A percentile compares a stretch with the other conserved stretches of the same genome.
Evolutionary conservation across 148 eudicot species (phyloP).

Genomic region (Arctostaphylos glauca): DNA sequence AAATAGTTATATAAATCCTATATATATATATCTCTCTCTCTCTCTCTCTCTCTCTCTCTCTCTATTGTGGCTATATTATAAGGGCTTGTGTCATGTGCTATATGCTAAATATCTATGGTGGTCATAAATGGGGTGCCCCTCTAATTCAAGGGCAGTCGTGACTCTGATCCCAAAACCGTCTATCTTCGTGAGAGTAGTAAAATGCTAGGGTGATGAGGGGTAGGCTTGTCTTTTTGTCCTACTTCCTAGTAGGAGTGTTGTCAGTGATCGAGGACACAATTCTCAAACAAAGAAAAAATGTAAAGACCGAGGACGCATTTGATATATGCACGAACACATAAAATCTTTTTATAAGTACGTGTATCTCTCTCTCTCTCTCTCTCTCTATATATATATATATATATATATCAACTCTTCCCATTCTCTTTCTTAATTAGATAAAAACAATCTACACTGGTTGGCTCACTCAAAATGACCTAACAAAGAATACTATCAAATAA

Average conservation of each 20-base stretch:
- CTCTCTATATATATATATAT: not conserved
- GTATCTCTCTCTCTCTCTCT: too few relatives aligned
- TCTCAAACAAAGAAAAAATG: too few relatives aligned
- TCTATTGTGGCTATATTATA: too few relatives aligned
- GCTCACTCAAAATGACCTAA: not conserved
- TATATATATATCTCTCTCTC: too few relatives aligned
- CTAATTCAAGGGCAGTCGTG: constrained; percentile 24
- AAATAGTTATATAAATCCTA: too few relatives aligned
- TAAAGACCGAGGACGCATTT: not conserved
- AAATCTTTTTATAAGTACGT: too few relatives aligned
- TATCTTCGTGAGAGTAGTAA: constrained; percentile 4
- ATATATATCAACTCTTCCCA: not conserved
- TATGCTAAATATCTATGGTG: too few relatives aligned
- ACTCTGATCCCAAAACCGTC: constrained; percentile 35
- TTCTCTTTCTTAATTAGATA: not conserved
- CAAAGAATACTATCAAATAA: not conserved
- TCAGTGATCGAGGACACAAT: not conserved
- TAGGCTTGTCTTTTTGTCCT: constrained; percentile 15
- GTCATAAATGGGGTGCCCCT: constrained; percentile 28
- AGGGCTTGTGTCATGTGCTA: too few relatives aligned
- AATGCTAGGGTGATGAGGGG: constrained; percentile 11
- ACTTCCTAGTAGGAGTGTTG: not conserved
- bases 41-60: constrained; percentile 24
- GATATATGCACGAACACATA: not conserved
- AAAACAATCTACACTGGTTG: too few relatives aligned